Conservation (phyloP, 371 early-diverging fungal species). For the Basidiobolus heterosporus region DNA sequence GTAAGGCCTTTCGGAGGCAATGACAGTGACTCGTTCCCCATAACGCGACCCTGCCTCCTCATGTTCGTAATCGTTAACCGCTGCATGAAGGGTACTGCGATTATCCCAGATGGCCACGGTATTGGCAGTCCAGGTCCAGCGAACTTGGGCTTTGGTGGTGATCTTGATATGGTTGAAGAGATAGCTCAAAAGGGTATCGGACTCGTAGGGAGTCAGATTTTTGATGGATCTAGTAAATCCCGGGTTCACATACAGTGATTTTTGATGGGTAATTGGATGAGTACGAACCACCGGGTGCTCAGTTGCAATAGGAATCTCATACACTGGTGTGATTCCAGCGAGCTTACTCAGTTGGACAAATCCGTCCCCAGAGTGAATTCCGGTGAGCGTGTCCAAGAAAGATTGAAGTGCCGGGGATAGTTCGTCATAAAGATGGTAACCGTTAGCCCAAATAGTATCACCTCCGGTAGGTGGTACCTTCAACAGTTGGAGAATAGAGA, state of each 20-base stretch:
- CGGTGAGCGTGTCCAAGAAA: conserved; percentile 39
- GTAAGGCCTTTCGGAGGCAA: conserved; percentile 32
- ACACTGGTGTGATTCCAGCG: conserved; percentile 17
- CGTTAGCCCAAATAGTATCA: conserved; percentile 34
- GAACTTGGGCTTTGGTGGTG: conserved; percentile 40
- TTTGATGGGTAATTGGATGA: conserved; percentile 54
- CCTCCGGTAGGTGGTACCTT: conserved; percentile 37
- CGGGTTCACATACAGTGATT: conserved; percentile 40
- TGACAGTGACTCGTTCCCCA: conserved; percentile 27
- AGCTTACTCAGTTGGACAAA: conserved; percentile 18
- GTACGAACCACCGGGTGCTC: conserved; percentile 42
- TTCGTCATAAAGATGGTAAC: conserved; percentile 37
- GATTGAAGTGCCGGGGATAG: conserved; percentile 30
- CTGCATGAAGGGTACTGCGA: conserved; percentile 29
- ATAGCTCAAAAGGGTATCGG: conserved; percentile 30
- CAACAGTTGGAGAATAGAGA: conserved; percentile 32
- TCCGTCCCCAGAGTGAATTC: conserved; percentile 33
- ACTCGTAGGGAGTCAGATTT: conserved; percentile 29
- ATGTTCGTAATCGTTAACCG: conserved; percentile 23
- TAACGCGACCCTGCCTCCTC: conserved; percentile 6
- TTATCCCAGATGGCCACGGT: conserved; percentile 56
- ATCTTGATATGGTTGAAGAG: conserved; percentile 26
- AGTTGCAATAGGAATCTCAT: conserved; percentile 21
- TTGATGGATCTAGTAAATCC: conserved; percentile 38
- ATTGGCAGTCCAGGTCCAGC: conserved; percentile 38